A percentile compares a stretch with the other conserved stretches of the same genome.
Conservation (phyloP, 176 grass and related monocot genomes). For the Ampelocalamus luodianensis region DNA sequence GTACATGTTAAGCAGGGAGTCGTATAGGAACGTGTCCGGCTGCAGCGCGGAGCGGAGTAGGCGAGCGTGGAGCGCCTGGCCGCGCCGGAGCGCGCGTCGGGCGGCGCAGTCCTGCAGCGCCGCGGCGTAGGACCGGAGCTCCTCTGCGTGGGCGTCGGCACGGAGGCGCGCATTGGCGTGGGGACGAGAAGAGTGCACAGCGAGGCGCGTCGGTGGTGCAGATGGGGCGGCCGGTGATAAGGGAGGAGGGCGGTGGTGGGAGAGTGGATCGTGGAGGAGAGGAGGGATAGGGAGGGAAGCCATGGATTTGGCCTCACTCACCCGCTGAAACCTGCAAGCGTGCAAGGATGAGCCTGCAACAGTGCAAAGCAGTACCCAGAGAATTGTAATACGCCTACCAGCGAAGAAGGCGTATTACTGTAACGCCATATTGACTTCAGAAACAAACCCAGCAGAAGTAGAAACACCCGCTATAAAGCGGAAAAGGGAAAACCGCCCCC, state of each 20-base stretch:
- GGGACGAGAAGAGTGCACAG: neutral
- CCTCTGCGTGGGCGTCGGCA: neutral
- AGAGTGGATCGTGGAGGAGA: neutral
- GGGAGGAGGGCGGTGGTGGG: neutral
- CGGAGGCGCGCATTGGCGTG: neutral
- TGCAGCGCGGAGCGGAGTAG: conserved; percentile 24
- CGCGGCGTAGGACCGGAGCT: conserved; percentile 29
- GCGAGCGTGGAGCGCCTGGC: conserved; percentile 47
- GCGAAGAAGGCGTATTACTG: neutral
- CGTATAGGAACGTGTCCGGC: conserved; percentile 36
- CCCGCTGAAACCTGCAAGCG: neutral
- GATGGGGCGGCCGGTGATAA: neutral
- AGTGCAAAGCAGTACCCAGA: neutral
- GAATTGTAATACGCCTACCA: neutral
- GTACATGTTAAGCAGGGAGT: conserved; percentile 35
- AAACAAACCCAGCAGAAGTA: neutral
- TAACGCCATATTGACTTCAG: neutral
- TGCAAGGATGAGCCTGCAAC: neutral
- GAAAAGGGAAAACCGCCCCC: neutral
- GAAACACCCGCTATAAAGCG: neutral
- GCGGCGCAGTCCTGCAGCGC: conserved; percentile 35
- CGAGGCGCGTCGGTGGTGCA: neutral
- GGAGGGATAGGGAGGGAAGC: neutral
- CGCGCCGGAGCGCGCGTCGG: conserved; percentile 23
- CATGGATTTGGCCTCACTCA: conserved; percentile 1